phyloP scores from a whole-genome alignment of 176 grass and related monocot genomes.

The Musa acuminata region DNA sequence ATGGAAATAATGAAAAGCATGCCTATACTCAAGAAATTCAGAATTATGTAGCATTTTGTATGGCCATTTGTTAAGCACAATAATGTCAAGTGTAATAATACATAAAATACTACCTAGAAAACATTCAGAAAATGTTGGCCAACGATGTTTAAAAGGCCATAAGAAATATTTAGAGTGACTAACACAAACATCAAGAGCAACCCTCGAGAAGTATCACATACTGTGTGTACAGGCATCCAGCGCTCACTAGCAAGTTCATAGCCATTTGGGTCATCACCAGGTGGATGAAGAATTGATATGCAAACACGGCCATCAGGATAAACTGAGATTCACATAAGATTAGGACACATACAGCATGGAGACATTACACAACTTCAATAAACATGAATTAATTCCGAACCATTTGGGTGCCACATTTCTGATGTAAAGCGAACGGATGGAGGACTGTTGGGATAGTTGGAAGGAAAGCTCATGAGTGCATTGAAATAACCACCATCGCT shows the following conservation, averaged over 20 bases:
- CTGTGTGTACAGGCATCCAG: constrained; percentile 7
- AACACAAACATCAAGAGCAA: too few relatives aligned
- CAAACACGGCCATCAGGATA: constrained; percentile 11
- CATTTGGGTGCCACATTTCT: constrained; percentile 99
- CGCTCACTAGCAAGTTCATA: constrained; percentile 13
- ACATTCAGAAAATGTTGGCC: too few relatives aligned
- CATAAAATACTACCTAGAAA: too few relatives aligned
- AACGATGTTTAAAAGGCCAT: neutral
- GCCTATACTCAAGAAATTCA: too few relatives aligned
- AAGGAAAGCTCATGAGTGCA: constrained; percentile 24
- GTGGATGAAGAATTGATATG: constrained; percentile 6
- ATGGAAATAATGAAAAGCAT: too few relatives aligned
- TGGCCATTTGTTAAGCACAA: too few relatives aligned
- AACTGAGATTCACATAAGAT: neutral
- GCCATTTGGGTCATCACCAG: constrained; percentile 3
- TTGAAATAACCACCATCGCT: constrained; percentile 9
- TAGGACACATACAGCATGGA: neutral
- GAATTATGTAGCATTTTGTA: too few relatives aligned
- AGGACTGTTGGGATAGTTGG: constrained; percentile 88
- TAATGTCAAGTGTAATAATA: too few relatives aligned
- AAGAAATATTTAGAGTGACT: neutral
- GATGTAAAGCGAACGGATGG: constrained; percentile 86
- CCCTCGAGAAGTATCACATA: neutral
- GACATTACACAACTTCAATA: neutral
- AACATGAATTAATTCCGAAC: constrained; percentile 25